phyloP scores from a whole-genome alignment of 2,329 filamentous ascomycete species.

The Amauroascus verrucosus region DNA sequence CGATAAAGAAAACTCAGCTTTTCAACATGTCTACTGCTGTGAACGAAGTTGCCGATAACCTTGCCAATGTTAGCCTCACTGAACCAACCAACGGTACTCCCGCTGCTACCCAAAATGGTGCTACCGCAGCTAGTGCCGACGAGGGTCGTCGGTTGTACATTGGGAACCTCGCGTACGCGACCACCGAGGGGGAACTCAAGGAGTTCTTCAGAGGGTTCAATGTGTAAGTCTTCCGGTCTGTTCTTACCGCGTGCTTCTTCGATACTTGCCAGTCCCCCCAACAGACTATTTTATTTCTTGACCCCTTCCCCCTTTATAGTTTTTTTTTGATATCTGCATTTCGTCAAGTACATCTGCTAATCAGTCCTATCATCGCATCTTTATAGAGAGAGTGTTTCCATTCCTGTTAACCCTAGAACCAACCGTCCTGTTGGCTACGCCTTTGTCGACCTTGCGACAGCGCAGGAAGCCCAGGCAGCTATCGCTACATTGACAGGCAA shows the following conservation, averaged over 20 bases:
- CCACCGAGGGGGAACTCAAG: slow-evolving; percentile 99
- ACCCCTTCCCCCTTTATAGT: too few relatives aligned
- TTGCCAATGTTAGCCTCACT: slow-evolving; percentile 57
- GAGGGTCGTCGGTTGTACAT: slow-evolving; percentile 99
- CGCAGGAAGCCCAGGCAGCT: slow-evolving; percentile 87
- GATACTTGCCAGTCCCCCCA: neutral
- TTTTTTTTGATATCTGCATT: neutral
- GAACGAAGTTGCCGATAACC: slow-evolving; percentile 58
- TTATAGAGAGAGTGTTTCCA: slow-evolving; percentile 94
- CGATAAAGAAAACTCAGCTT: slow-evolving; percentile 26
- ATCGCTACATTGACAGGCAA: slow-evolving; percentile 93
- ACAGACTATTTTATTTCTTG: too few relatives aligned
- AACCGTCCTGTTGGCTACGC: slow-evolving; percentile 97
- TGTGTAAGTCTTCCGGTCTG: slow-evolving; percentile 62
- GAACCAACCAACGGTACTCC: slow-evolving; percentile 45
- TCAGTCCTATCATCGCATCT: slow-evolving; percentile 17
- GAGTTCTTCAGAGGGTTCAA: slow-evolving; percentile 99
- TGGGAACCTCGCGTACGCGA: slow-evolving; percentile 99
- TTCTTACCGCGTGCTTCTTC: neutral
- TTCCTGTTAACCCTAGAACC: slow-evolving; percentile 98
- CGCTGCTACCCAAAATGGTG: slow-evolving; percentile 68
- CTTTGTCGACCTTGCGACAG: slow-evolving; percentile 94
- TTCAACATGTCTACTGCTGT: slow-evolving; percentile 70
- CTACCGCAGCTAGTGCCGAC: slow-evolving; percentile 90
- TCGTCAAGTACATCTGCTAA: slow-evolving; percentile 24